Evolutionary conservation across 2,329 filamentous ascomycete species (phyloP), one percentile per base, ranked within the genome.

Genomic region (Orbilia brochopaga): DNA sequence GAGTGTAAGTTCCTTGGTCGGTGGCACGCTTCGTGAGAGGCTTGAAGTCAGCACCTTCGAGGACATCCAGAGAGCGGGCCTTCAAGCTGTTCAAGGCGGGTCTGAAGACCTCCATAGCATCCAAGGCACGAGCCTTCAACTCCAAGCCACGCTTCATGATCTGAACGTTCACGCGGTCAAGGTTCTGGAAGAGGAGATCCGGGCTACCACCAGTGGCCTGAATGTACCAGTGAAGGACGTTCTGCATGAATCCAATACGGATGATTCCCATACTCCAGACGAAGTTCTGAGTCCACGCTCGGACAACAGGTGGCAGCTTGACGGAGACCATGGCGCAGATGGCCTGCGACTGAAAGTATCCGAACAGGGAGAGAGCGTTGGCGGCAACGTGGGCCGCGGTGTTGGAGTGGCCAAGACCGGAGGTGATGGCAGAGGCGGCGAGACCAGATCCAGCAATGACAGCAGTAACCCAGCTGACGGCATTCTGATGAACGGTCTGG

Each of bases 191-290:
- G 35, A 95, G 83, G 15, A 87, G 90, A 2, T 91, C 88, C 0
- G 93, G 90, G 0, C 85, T 91, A 74, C 93, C 93, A 59, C 93
- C 93, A 1, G 93, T 97, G 1, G 93, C 86, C 73, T 92, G 90
- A 81, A 96, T 92, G 79, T 97, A 97, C 93, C 93, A 97, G 37
- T 92, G 96, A 73, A 91, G 90, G 77, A 96, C 90, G 53, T 83
- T 83, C 81, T 97, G 91, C 81, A 97, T 85, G 79, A 96, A 97
- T n/a, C 83, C 83, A 46, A 97, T 84, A 57, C 86, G 86, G 77
- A 97, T 96, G 77, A 97, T 92, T 76, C 93, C 93, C 91, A 97
- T 94, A 78, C 89, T 95, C 93, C 93, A 97, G 79, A 95, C 90
- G 82, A 97, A 97, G 81, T 97, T 93, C 81, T 97, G 92, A 1